Evolutionary conservation across 2,329 filamentous ascomycete species (phyloP).

Genomic region (Monosporascus sp.): DNA sequence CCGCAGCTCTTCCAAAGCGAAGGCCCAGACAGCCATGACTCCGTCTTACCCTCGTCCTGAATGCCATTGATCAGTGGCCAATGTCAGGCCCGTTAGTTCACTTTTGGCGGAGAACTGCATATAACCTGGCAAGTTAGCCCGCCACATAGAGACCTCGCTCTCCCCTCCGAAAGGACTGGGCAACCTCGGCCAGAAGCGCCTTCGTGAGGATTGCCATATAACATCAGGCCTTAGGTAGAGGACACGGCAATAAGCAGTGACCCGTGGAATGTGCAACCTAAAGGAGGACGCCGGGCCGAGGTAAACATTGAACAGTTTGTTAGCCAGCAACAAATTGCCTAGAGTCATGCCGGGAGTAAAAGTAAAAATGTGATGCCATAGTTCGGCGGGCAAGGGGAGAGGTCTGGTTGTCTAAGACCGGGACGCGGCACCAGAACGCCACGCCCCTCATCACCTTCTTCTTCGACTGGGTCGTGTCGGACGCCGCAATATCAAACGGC

Average conservation of each 20-base stretch:
- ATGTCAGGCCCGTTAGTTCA: constrained; percentile 21
- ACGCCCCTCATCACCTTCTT: constrained; percentile 18
- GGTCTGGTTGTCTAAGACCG: constrained; percentile 4
- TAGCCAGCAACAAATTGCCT: too few relatives aligned
- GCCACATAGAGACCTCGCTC: constrained; percentile 73
- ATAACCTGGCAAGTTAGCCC: constrained; percentile 53
- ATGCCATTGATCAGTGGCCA: constrained; percentile 41
- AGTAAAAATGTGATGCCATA: constrained; percentile 68
- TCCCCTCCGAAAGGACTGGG: constrained; percentile 61
- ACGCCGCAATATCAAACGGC: not conserved
- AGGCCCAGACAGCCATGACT: constrained; percentile 65
- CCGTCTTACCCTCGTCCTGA: constrained; percentile 57
- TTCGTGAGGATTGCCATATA: constrained; percentile 68
- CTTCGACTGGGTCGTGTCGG: not conserved
- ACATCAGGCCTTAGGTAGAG: constrained; percentile 49
- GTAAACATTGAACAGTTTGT: too few relatives aligned
- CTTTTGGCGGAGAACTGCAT: constrained; percentile 64
- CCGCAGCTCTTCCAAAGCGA: constrained; percentile 62
- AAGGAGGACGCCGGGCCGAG: constrained; percentile 30
- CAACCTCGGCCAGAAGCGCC: constrained; percentile 59
- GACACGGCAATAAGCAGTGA: constrained; percentile 31
- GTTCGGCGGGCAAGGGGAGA: constrained; percentile 42
- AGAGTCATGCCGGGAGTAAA: too few relatives aligned
- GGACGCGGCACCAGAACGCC: not conserved
- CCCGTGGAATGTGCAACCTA: constrained; percentile 17